A percentile compares a stretch with the other conserved stretches of the same genome.
Evolutionary conservation across 176 grass and related monocot genomes (phyloP).

Genomic region (Tillandsia leiboldiana): DNA sequence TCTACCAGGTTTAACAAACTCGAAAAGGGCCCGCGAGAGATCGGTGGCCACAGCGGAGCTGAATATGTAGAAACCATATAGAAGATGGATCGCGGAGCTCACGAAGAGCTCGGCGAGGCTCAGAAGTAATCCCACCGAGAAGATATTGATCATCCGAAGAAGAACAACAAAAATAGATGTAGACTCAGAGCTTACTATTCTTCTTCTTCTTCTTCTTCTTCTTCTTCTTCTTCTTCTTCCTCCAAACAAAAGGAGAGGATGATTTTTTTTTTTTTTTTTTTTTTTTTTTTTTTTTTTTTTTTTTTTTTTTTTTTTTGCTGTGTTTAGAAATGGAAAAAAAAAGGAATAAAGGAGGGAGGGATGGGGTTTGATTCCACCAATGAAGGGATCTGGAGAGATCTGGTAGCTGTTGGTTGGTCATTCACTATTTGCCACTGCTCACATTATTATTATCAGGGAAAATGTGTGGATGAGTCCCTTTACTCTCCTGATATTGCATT

Average conservation of each 20-base stretch:
- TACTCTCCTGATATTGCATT: too few relatives aligned
- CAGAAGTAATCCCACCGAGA: background rate
- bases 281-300: background rate
- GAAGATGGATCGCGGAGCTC: conserved; percentile 45
- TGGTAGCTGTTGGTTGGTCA: background rate
- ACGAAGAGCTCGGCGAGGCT: conserved; percentile 40
- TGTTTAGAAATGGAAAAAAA: background rate
- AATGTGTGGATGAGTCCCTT: too few relatives aligned
- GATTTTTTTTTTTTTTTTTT: background rate
- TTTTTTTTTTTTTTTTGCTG: background rate
- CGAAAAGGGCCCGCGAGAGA: conserved; percentile 21
- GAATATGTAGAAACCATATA: conserved; percentile 80
- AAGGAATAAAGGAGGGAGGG: too few relatives aligned
- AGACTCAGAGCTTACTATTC: too few relatives aligned
- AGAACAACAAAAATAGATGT: too few relatives aligned
- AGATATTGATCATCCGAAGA: too few relatives aligned
- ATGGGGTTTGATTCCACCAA: background rate
- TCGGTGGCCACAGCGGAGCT: conserved; percentile 36
- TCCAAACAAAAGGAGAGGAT: background rate
- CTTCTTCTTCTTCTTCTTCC: too few relatives aligned
- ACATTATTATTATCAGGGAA: too few relatives aligned
- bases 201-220: too few relatives aligned
- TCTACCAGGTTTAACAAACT: background rate
- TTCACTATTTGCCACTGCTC: background rate
- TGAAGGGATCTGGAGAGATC: background rate